Conservation (phyloP, 805 yeast species). For the Grigorovia jiainica region DNA sequence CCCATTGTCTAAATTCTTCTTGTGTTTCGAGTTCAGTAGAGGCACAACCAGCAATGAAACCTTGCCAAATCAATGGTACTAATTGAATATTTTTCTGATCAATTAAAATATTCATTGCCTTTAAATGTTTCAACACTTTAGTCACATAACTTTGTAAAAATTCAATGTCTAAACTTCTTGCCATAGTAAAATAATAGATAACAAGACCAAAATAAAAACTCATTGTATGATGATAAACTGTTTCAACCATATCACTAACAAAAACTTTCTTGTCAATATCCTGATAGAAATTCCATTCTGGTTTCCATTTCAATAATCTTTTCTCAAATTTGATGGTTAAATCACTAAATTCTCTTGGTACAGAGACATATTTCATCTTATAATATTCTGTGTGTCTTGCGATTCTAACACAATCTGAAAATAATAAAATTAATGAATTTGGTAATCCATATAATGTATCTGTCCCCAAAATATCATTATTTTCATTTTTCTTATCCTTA, state of each 20-base stretch:
- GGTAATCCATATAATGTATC: slow-evolving; percentile 82
- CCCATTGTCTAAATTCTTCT: slow-evolving; percentile 62
- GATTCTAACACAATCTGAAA: slow-evolving; percentile 62
- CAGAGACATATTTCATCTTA: slow-evolving; percentile 13
- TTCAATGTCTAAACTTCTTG: slow-evolving; percentile 44
- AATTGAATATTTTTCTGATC: slow-evolving; percentile 42
- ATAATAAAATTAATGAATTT: slow-evolving; percentile 61
- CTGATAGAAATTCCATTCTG: slow-evolving; percentile 59
- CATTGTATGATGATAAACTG: slow-evolving; percentile 68
- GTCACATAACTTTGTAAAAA: slow-evolving; percentile 54
- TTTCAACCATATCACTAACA: slow-evolving; percentile 41
- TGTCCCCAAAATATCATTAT: slow-evolving; percentile 39
- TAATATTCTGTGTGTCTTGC: slow-evolving; percentile 53
- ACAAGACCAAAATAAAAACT: slow-evolving; percentile 67
- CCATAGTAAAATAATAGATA: slow-evolving; percentile 61
- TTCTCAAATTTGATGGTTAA: slow-evolving; percentile 34
- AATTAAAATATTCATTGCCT: slow-evolving; percentile 50
- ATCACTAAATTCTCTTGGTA: slow-evolving; percentile 18
- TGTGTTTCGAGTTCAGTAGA: slow-evolving; percentile 52
- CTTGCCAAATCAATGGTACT: slow-evolving; percentile 81
- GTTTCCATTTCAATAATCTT: slow-evolving; percentile 52
- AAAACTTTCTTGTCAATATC: slow-evolving; percentile 18
- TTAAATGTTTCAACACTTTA: slow-evolving; percentile 52
- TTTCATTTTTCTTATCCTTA: slow-evolving; percentile 15
- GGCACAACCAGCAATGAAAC: slow-evolving; percentile 80